Percentiles rank a stretch among this genome's conserved stretches.
These are phyloP conservation scores for Cucumis melo DNA, from an alignment of 306 rosid species.

Conservation along the genomic window DNA sequence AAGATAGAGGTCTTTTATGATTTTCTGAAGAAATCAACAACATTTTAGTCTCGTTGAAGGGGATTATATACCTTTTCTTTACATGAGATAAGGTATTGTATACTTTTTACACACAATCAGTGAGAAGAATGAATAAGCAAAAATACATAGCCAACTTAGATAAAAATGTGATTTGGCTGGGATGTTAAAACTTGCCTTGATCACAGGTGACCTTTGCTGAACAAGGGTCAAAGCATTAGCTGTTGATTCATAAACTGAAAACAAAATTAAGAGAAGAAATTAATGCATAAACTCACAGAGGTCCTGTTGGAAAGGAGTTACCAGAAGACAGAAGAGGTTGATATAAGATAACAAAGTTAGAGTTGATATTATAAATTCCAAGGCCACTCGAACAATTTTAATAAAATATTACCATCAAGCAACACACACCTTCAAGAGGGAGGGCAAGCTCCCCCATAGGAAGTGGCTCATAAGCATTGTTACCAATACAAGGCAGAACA, in stretches of 20 bases:
- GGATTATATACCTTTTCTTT: neutral
- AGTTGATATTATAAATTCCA: neutral
- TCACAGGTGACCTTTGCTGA: conserved; percentile 87
- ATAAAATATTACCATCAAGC: conserved; percentile 1
- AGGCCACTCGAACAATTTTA: neutral
- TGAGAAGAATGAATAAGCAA: neutral
- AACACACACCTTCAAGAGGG: conserved; percentile 67
- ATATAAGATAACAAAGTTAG: neutral
- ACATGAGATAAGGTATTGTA: neutral
- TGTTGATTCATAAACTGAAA: conserved; percentile 68
- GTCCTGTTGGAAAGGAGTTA: neutral
- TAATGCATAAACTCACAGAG: neutral
- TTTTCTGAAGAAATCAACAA: neutral
- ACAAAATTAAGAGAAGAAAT: neutral
- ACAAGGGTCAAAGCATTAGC: conserved; percentile 42
- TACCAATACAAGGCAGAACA: conserved; percentile 86
- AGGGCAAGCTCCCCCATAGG: conserved; percentile 79
- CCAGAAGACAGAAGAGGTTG: neutral
- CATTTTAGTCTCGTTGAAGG: neutral
- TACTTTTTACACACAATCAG: neutral
- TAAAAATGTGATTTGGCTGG: neutral
- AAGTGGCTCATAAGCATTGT: conserved; percentile 71
- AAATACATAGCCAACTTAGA: neutral
- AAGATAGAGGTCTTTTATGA: neutral
- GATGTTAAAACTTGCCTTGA: conserved; percentile 25